Percentiles rank a stretch among this genome's conserved stretches.
Evolutionary conservation across 2,329 filamentous ascomycete genomes (phyloP).

Genomic region (Colletotrichum lupini): DNA sequence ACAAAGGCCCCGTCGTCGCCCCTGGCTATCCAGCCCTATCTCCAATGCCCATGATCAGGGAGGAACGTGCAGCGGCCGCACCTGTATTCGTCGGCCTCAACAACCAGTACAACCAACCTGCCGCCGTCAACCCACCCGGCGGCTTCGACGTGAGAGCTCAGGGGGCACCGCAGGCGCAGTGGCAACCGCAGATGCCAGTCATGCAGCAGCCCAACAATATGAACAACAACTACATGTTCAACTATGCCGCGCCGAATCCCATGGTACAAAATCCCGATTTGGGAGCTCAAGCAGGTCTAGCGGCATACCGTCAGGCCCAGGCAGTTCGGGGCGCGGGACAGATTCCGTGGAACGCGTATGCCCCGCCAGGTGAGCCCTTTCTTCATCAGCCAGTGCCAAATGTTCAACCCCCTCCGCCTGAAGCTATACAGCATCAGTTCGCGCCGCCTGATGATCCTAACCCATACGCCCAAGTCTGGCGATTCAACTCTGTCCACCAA

Average conservation of each 20-base stretch:
- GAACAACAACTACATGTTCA: neutral
- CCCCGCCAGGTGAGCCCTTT: neutral
- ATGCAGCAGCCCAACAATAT: neutral
- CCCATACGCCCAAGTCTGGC: too few species aligned
- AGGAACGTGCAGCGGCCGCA: neutral
- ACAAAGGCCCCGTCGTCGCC: neutral
- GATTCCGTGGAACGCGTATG: neutral
- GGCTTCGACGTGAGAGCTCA: neutral
- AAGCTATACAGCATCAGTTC: neutral
- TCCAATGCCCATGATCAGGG: neutral
- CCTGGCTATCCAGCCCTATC: neutral
- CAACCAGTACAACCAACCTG: neutral
- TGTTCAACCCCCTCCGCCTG: neutral
- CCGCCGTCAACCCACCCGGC: neutral
- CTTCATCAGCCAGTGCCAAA: neutral
- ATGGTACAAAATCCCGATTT: too few species aligned
- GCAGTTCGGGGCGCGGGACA: neutral
- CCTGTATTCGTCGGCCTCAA: too few species aligned
- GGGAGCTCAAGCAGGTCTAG: too few species aligned
- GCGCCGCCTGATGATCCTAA: neutral
- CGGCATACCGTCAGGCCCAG: too few species aligned
- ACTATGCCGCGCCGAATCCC: neutral
- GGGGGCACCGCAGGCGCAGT: too few species aligned
- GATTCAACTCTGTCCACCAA: too few species aligned
- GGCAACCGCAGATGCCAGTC: neutral